Evolutionary conservation across 1,284 basidiomycete genomes (phyloP), one percentile per base, ranked within the genome.

Genomic region (Moesziomyces sp.): DNA sequence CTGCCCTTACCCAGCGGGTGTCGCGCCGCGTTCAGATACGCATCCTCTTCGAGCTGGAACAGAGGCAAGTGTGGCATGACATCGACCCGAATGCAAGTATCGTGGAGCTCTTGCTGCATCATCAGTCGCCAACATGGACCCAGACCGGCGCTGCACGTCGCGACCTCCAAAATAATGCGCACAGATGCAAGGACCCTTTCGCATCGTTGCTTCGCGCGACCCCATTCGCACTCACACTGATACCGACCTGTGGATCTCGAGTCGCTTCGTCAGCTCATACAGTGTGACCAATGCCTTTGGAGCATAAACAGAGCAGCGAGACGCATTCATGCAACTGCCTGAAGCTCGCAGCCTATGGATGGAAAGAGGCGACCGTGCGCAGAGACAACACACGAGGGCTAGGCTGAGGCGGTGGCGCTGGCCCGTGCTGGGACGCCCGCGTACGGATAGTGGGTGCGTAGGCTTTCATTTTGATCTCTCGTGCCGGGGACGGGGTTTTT

Each of bases 401-500:
- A 18, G 6, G 16, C 38, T 40, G 16, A 6, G 16, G 16, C 18
- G 38, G 38, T 40, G 38, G 38, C 38, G 38, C 13, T 52, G 51
- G 51, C 44, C 51, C 51, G 51, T 52, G 51, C 51, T 26, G 45
- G 45, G 13, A 33, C 30, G 2, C 18, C 11, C 10, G 33, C 33
- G 23, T 45, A 24, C 43, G 11, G 43, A 16, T 38, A 40, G 38
- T 40, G 38, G 13, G 1, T 40, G 38, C 38, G 38, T 18, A 16
- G 38, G 38, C 38, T 40, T 40, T 16, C 38, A 18, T 18, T 48
- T 43, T 58, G 56, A 58, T 58, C 56, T 46, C 21, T 16, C 24
- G 23, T 13, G 3, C 16, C 9, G 19, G 24, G 48, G 1, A 57
- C 47, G 42, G 38, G 28, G 21, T 57, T 57, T 48, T 44, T 33